Evolutionary conservation across 2,329 filamentous ascomycete genomes (phyloP).

Genomic region (Ophiocordyceps camponoti-floridani): DNA sequence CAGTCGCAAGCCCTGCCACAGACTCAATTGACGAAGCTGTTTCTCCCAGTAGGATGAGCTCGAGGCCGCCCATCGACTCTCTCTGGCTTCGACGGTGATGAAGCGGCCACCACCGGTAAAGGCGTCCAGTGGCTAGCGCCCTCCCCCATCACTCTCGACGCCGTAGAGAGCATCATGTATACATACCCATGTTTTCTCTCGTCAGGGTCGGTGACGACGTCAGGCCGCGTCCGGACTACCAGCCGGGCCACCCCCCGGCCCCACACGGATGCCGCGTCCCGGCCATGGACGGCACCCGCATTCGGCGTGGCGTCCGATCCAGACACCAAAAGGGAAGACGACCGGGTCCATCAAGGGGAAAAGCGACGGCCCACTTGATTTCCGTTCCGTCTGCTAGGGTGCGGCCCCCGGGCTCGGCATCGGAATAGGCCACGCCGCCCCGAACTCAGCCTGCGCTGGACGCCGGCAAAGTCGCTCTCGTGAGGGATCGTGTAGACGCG

Average conservation of each 20-base stretch:
- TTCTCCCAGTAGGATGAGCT: constrained; percentile 4
- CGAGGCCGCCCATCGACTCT: too few relatives aligned
- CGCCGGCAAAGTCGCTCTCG: constrained; percentile 15
- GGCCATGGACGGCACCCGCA: constrained; percentile 32
- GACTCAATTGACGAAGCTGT: constrained; percentile 5
- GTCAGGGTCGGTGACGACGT: constrained; percentile 5
- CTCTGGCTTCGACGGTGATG: too few relatives aligned
- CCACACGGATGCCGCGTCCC: constrained; percentile 28
- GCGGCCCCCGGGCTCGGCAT: constrained; percentile 33
- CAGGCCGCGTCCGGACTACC: constrained; percentile 14
- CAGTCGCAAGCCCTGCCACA: constrained; percentile 5
- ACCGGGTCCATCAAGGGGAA: constrained; percentile 22
- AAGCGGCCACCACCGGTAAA: too few relatives aligned
- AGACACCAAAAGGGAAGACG: constrained; percentile 47
- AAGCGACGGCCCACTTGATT: constrained; percentile 41
- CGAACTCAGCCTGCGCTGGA: constrained; percentile 19
- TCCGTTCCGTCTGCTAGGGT: constrained; percentile 34
- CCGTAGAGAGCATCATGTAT: constrained; percentile 13
- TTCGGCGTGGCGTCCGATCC: constrained; percentile 37
- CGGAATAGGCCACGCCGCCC: constrained; percentile 23
- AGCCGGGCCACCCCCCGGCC: constrained; percentile 31
- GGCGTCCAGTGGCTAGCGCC: constrained; percentile 4
- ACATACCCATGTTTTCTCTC: too few relatives aligned
- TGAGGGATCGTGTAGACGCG: constrained; percentile 34
- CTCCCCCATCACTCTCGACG: not conserved